A percentile compares a stretch with the other conserved stretches of the same genome.
These are phyloP conservation scores for Fusarium liriodendri DNA, from an alignment of 2,329 filamentous ascomycete species.

Conservation along the genomic window DNA sequence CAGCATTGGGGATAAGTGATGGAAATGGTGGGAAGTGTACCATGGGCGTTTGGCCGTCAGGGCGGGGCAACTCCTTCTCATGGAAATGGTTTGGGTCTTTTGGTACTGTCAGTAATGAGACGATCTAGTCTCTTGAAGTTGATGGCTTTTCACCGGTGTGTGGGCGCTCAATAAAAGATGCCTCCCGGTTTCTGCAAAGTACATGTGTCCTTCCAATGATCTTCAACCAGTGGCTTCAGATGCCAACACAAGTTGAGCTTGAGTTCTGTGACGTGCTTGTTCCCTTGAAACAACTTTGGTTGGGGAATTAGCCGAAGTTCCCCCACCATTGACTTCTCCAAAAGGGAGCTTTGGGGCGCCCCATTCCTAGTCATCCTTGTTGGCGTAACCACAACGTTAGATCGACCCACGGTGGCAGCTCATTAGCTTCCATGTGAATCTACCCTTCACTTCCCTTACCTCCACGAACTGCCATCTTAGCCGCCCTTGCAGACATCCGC, in stretches of 20 bases:
- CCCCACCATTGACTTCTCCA: constrained; percentile 28
- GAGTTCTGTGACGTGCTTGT: background rate
- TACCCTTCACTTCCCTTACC: background rate
- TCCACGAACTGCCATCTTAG: constrained; percentile 8
- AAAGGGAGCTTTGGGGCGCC: constrained; percentile 6
- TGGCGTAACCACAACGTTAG: constrained; percentile 24
- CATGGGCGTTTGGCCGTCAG: constrained; percentile 48
- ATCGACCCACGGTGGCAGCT: constrained; percentile 33
- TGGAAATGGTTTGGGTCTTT: constrained; percentile 47
- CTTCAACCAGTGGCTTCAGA: background rate
- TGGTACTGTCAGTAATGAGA: constrained; percentile 46
- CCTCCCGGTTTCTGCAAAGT: constrained; percentile 36
- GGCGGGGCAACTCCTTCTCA: constrained; percentile 45
- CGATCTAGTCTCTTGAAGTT: constrained; percentile 43
- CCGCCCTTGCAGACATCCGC: constrained; percentile 2
- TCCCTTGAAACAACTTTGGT: background rate
- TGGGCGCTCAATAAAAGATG: constrained; percentile 43
- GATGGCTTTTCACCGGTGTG: constrained; percentile 41
- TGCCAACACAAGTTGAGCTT: background rate
- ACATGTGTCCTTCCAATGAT: background rate
- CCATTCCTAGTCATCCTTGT: constrained; percentile 19
- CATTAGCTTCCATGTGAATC: constrained; percentile 16
- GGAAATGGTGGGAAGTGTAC: constrained; percentile 36
- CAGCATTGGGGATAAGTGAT: constrained; percentile 24
- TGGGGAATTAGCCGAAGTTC: constrained; percentile 49